Percentiles rank a stretch among this genome's conserved stretches.
Conservation (phyloP, 2,329 filamentous ascomycete species). For the Proliferodiscus dingleyae region DNA sequence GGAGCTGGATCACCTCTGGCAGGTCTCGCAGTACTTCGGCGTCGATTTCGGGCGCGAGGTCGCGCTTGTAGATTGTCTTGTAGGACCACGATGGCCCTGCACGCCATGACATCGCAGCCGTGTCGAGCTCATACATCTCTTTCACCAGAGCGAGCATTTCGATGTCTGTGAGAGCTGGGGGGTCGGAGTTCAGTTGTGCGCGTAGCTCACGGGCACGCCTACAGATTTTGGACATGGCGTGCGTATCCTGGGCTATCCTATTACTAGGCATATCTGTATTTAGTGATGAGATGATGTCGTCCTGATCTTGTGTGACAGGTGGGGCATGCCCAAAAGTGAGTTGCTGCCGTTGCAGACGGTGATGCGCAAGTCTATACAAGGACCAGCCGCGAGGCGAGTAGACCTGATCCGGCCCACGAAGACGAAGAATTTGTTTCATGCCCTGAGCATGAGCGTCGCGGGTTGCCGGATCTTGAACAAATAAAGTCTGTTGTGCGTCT, state of each 20-base stretch:
- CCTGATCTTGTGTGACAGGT: neutral
- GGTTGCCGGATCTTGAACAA: neutral
- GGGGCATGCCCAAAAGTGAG: conserved; percentile 2
- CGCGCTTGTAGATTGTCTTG: neutral
- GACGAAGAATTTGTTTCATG: conserved; percentile 1
- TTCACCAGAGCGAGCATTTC: neutral
- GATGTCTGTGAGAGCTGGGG: neutral
- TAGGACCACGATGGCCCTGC: neutral
- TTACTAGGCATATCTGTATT: neutral
- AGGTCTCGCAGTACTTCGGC: neutral
- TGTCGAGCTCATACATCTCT: neutral
- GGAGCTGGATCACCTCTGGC: neutral
- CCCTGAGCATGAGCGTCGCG: conserved; percentile 1
- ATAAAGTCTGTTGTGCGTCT: neutral
- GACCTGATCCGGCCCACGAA: neutral
- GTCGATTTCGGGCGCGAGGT: too few relatives aligned
- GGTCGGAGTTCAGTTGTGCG: neutral
- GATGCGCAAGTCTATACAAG: neutral
- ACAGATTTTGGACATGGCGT: conserved; percentile 2
- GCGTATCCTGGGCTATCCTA: neutral
- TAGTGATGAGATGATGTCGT: neutral
- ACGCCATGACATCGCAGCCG: too few relatives aligned
- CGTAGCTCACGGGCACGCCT: neutral
- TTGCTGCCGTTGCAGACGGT: conserved; percentile 3
- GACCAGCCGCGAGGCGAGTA: neutral